Base-by-base conservation (phyloP, 73 alveolate genomes). In the Uronychia setigera region DNA sequence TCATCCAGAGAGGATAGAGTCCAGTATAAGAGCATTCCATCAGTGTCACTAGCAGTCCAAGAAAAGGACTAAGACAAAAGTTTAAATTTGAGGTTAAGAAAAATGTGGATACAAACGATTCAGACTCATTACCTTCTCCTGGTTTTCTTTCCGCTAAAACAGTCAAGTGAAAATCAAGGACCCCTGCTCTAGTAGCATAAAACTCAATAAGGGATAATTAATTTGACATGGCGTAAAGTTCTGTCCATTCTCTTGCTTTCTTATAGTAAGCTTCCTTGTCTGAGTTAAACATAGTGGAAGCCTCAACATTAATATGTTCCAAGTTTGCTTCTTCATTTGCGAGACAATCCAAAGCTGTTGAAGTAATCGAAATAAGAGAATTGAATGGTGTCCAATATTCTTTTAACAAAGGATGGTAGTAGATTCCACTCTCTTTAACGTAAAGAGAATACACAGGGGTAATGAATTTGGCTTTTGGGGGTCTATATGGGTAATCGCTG, bases 211-310 rank as follows among this genome's bases (percentile, higher is more conserved):
- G n/a, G n/a, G n/a, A n/a, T n/a, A n/a, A n/a, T n/a, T n/a, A n/a
- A n/a, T n/a, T n/a, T 87, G 81, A 88, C 30, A 60, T 74, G 26
- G 95, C 95, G 76, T 89, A 89, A 30, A 35, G 32, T 80, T 86
- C 59, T 26, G 95, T 89, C 95, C 95, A 89, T 78, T 79, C 87
- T 74, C 58, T 77, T 0, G 93, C 95, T 32, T 79, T 79, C 13
- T 57, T 33, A 58, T 76, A 90, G 85, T 77, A 85, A 30, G 58
- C 85, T 57, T 29, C 29, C 35, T 35, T 76, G 34, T 86, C 93
- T n/a, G 67, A 76, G 57, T 74, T 86, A 35, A 77, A 89, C 57
- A 74, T 27, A 59, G 46, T n/a, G 9, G 91, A 92, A 33, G 77
- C 46, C 46, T 89, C 93, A 34, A 90, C 90, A 74, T 59, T 67